Evolutionary conservation across 129 eudicot genomes (phyloP), one percentile per base, ranked within the genome.

Genomic region (Arctium minus): DNA sequence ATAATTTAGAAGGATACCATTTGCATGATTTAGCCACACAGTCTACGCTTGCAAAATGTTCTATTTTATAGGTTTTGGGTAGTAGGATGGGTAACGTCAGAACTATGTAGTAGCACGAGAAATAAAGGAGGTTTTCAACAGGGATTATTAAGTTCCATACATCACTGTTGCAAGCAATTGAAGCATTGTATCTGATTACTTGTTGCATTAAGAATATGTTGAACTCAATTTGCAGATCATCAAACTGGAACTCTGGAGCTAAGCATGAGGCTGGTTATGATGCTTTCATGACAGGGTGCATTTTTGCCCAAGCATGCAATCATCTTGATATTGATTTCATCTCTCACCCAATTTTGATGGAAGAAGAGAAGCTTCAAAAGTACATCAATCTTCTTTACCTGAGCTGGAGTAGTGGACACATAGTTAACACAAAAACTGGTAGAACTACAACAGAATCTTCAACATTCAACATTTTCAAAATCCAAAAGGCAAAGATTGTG

Each of bases 181-280:
- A 46, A 60, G 29, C 68, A 60, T 13, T 17, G 22, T 10, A 50
- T 72, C 1, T 70, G 80, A 32, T 64, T 4, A 17, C 32, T n/a
- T 44, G 38, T 18, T n/a, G 72, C 29, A 27, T 31, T 72, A 46
- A 76, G 73, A 64, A 9, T 70, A 60, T 29, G 18, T 65, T 62
- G 38, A 74, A 60, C 40, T 36, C 22, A 8, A 48, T 48, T 22
- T 72, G 70, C 87, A 95, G 99, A 86, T 93, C 97, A 39, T 86
- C 92, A 17, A 93, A 87, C 80, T 96, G 99, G 99, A 93, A 96
- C 87, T 96, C 98, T 8, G 99, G 99, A 77, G 95, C 95, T 76
- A 93, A 93, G 77, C 99, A 96, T 68, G 98, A 96, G 89, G 99
- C 99, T 46, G 99, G 99, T 70, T 96, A 96, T 64, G 99, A 96